These are phyloP conservation scores for Boechera divaricarpa DNA, from an alignment of 345 rosid genomes.

Conservation along the genomic window DNA sequence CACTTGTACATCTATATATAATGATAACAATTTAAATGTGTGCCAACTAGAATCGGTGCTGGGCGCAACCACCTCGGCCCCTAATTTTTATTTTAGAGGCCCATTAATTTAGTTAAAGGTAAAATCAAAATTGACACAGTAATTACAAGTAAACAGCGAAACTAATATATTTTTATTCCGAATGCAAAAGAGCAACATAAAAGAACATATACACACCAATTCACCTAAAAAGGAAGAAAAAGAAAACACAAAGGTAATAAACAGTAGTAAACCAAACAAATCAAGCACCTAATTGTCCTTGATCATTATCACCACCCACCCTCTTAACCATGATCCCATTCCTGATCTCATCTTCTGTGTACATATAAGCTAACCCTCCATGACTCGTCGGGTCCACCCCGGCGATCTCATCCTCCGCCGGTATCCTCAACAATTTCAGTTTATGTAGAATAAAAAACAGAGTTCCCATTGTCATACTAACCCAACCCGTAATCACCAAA, in stretches of 20 bases:
- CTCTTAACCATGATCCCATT: constrained; percentile 38
- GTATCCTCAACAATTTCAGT: constrained; percentile 47
- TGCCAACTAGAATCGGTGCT: not conserved
- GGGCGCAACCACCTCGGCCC: not conserved
- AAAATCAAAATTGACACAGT: not conserved
- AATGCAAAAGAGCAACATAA: constrained; percentile 5
- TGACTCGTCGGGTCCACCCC: constrained; percentile 56
- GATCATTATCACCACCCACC: constrained; percentile 11
- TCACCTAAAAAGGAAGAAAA: not conserved
- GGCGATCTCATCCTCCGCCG: constrained; percentile 48
- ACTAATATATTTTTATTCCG: constrained; percentile 2
- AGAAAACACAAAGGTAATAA: not conserved
- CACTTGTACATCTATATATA: not conserved
- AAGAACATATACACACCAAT: not conserved
- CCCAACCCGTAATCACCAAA: constrained; percentile 46
- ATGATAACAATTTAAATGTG: not conserved
- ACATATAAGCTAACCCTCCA: constrained; percentile 49
- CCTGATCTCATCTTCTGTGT: constrained; percentile 38
- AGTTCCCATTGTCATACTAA: constrained; percentile 53
- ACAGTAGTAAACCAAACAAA: not conserved
- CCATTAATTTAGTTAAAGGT: not conserved
- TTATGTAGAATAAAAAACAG: constrained; percentile 44
- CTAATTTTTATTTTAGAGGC: not conserved
- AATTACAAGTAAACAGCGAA: not conserved
- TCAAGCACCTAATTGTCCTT: not conserved